Conservation (phyloP, 2,329 filamentous ascomycete species). For the Botryotinia narcissicola region DNA sequence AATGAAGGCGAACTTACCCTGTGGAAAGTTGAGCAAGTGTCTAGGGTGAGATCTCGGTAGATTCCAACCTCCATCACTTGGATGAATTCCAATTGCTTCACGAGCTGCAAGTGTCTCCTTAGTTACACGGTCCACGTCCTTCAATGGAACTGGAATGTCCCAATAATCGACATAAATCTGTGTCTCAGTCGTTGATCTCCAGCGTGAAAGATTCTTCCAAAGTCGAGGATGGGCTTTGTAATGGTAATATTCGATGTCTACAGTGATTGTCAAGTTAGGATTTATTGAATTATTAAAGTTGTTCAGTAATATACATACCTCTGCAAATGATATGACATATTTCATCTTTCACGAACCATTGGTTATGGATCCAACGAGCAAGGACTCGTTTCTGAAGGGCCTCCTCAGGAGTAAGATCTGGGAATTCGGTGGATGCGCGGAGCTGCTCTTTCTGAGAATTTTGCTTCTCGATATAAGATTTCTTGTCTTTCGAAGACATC, state of each 20-base stretch:
- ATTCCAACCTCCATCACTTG: neutral
- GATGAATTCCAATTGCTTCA: neutral
- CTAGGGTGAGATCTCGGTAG: neutral
- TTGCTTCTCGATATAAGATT: neutral
- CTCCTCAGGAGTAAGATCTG: neutral
- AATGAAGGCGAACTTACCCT: neutral
- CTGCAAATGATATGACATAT: neutral
- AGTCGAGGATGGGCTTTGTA: neutral
- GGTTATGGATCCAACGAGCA: neutral
- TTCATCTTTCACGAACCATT: neutral
- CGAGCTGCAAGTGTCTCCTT: neutral
- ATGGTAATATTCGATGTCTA: neutral
- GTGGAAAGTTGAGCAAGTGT: neutral
- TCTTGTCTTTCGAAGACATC: neutral
- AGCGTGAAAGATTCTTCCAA: neutral
- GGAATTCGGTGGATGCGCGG: neutral
- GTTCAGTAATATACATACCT: neutral
- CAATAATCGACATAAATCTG: neutral
- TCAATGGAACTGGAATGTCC: neutral
- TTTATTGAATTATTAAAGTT: no score
- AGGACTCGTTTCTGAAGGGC: neutral
- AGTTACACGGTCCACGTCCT: neutral
- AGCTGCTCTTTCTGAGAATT: neutral
- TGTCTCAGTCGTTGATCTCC: neutral
- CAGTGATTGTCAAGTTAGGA: neutral